A percentile compares a stretch with the other conserved stretches of the same genome.
These are phyloP conservation scores for Salinomyces thailandicus DNA, from an alignment of 2,329 filamentous ascomycete genomes.

Conservation along the genomic window DNA sequence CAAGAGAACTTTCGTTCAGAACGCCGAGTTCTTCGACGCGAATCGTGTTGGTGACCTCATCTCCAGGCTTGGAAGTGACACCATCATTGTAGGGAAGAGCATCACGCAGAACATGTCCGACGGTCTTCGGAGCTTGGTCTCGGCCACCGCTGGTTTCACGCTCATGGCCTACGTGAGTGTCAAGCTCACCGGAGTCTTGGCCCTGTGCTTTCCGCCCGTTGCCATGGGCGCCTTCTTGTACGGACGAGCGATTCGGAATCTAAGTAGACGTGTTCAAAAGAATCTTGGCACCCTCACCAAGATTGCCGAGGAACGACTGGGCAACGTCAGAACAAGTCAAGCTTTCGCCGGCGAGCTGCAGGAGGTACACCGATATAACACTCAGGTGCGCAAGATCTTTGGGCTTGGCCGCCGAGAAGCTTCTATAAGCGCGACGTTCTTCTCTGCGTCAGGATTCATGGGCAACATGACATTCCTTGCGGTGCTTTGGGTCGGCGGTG, in stretches of 20 bases:
- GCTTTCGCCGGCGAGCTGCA: conserved; percentile 89
- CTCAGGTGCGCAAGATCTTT: conserved; percentile 85
- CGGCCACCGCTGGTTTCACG: conserved; percentile 75
- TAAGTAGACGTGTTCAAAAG: conserved; percentile 87
- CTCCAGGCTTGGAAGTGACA: conserved; percentile 88
- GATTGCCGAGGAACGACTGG: conserved; percentile 93
- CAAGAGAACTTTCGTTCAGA: conserved; percentile 85
- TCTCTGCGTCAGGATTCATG: conserved; percentile 73
- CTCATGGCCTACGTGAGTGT: conserved; percentile 96
- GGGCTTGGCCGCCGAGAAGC: conserved; percentile 78
- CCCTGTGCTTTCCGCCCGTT: conserved; percentile 81
- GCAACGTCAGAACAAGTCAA: conserved; percentile 93
- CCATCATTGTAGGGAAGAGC: conserved; percentile 94
- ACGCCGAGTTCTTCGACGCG: conserved; percentile 97
- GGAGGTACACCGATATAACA: conserved; percentile 84
- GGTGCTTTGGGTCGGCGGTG: conserved; percentile 80
- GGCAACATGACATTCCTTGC: conserved; percentile 94
- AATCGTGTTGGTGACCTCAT: conserved; percentile 95
- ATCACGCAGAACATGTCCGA: conserved; percentile 97
- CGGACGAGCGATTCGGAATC: conserved; percentile 73
- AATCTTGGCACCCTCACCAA: conserved; percentile 89
- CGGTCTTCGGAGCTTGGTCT: conserved; percentile 82
- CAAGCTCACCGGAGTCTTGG: conserved; percentile 76
- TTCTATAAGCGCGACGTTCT: conserved; percentile 82
- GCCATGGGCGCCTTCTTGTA: conserved; percentile 87